A percentile compares a stretch with the other conserved stretches of the same genome.
phyloP scores from a whole-genome alignment of 2,329 filamentous ascomycete species.

The Stagonosporopsis cucurbitacearum region DNA sequence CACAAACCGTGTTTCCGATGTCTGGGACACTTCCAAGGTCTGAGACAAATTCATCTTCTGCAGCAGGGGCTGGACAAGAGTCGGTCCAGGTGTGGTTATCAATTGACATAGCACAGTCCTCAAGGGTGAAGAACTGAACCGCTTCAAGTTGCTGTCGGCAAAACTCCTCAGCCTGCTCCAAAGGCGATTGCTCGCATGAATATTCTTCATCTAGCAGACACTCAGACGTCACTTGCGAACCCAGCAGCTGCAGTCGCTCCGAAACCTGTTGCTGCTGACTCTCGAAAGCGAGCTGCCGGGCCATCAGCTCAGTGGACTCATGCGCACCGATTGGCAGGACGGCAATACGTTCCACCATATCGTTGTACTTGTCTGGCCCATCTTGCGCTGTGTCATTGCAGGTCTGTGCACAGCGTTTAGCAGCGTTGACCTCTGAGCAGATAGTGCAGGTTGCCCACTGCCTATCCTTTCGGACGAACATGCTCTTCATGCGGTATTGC shows the following conservation, averaged over 20 bases:
- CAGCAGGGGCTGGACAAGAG: not conserved
- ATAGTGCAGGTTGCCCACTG: constrained; percentile 1
- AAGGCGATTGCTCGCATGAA: not conserved
- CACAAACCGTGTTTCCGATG: too few species aligned
- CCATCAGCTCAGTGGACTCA: not conserved
- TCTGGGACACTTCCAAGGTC: too few species aligned
- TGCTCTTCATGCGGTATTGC: not conserved
- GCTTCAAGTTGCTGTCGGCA: not conserved
- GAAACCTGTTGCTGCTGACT: not conserved
- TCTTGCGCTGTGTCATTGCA: not conserved
- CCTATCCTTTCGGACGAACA: not conserved
- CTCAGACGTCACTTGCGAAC: not conserved
- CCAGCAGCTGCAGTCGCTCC: not conserved
- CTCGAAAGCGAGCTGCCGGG: not conserved
- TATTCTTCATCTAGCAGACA: not conserved
- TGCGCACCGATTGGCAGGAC: not conserved
- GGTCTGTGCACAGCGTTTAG: not conserved
- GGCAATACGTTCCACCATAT: not conserved
- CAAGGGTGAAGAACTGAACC: not conserved
- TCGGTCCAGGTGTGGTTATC: not conserved
- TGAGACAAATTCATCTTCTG: not conserved
- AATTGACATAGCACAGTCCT: too few species aligned
- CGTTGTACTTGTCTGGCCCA: not conserved
- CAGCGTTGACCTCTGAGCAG: not conserved
- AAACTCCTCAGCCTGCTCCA: not conserved